Base-by-base conservation (phyloP, 2,329 filamentous ascomycete genomes). In the Bipolaris cookei region DNA sequence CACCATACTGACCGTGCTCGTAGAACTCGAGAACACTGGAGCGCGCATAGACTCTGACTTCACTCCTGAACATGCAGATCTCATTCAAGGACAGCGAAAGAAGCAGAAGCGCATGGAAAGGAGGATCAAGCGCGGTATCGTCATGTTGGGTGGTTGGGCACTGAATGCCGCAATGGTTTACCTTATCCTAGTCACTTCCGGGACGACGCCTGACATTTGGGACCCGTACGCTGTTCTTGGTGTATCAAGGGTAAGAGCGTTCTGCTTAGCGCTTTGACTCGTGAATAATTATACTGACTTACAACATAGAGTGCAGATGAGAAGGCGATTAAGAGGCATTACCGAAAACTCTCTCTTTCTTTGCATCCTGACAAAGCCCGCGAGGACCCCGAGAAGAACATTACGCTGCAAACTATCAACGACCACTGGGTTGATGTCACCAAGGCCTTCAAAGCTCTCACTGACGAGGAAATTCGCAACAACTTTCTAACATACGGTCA, bases 381-480 rank as follows among this genome's bases (percentile, higher is more conserved):
- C 73, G 91, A 92, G 21, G 91, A 98, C 73, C 80, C 88, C 20
- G 81, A 88, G 62, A 95, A 93, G 80, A 99, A 99, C 78, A 87
- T 97, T 78, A 99, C 95, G 1, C 68, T 88, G 53, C 92, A 98
- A 67, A 84, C 81, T 16, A 84, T 98, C 68, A 99, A 95, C 78
- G 84, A 93, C 58, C 84, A 88, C 76, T 99, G 95, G 80, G 92
- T 98, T 54, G 93, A 98, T 73, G 86, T 98, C 69, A 95, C 92
- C 67, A 99, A 99, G 81, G 95, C 95, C 6, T 99, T 97, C 84
- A 97, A 99, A 79, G 90, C 95, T 3, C 85, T 99, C 46, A 99
- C 96, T 4, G 95, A 99, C 73, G 96, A 99, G 79, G 95, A 98
- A 39, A 86, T 98, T 59, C 90, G 95, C 72, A 96, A 96, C 80